Evolutionary conservation across 805 yeast species (phyloP).

Genomic region (Vanderwaltozyma polyspora): DNA sequence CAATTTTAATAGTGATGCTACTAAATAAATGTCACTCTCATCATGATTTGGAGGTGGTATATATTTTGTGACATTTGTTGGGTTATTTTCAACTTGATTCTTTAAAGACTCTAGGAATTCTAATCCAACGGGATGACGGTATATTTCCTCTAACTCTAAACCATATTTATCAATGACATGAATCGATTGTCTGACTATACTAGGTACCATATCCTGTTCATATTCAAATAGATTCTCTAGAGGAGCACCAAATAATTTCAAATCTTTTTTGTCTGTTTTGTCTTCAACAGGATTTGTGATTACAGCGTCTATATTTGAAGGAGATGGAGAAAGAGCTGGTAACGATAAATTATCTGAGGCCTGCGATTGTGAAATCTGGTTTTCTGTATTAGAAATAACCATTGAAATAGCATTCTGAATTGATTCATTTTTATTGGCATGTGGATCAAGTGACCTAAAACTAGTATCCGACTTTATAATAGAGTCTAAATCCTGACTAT

Average conservation of each 20-base stretch:
- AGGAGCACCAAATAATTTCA: conserved; percentile 69
- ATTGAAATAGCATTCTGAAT: too few relatives aligned
- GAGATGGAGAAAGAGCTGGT: neutral
- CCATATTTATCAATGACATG: conserved; percentile 81
- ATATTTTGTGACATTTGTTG: conserved; percentile 47
- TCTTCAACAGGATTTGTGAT: neutral
- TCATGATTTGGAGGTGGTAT: conserved; percentile 45
- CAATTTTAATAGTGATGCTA: conserved; percentile 77
- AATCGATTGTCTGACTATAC: conserved; percentile 80
- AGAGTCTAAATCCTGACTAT: neutral
- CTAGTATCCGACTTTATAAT: neutral
- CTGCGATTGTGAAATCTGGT: too few relatives aligned
- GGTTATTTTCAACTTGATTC: conserved; percentile 64
- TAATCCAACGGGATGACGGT: conserved; percentile 71
- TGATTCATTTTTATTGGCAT: too few relatives aligned
- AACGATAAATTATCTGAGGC: neutral
- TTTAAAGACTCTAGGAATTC: conserved; percentile 61
- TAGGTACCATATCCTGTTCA: conserved; percentile 88
- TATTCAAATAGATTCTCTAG: conserved; percentile 61
- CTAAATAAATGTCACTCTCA: conserved; percentile 73
- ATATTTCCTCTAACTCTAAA: conserved; percentile 75
- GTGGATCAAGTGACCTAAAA: neutral
- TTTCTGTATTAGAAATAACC: too few relatives aligned
- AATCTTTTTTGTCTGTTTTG: conserved; percentile 10
- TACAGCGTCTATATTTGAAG: neutral